Evolutionary conservation across 345 rosid species (phyloP).

Genomic region (Brassica nigra): DNA sequence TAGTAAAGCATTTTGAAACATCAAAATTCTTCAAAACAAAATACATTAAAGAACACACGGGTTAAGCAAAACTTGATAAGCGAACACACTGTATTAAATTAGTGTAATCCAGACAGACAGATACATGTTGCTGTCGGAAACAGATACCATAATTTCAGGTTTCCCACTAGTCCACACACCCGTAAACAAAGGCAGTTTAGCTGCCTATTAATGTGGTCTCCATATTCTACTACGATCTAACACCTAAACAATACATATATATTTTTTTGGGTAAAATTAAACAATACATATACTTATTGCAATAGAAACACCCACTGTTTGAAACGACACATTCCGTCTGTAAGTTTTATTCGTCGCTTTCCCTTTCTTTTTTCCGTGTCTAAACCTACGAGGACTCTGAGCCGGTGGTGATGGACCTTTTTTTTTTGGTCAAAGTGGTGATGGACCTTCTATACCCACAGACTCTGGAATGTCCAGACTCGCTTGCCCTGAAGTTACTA

Average conservation of each 20-base stretch:
- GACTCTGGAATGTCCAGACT: slow-evolving; percentile 89
- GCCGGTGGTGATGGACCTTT: slow-evolving; percentile 47
- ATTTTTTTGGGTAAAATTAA: too few relatives aligned
- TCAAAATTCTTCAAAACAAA: too few relatives aligned
- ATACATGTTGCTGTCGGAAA: not conserved
- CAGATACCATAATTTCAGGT: not conserved
- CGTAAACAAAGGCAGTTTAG: not conserved
- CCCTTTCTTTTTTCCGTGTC: slow-evolving; percentile 55
- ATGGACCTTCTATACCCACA: slow-evolving; percentile 54
- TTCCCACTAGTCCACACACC: not conserved
- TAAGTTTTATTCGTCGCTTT: slow-evolving; percentile 48
- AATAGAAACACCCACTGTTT: not conserved
- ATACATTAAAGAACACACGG: too few relatives aligned
- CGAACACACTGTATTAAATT: not conserved
- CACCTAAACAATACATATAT: not conserved
- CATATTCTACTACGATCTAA: not conserved
- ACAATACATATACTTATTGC: not conserved
- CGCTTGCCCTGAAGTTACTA: slow-evolving; percentile 38
- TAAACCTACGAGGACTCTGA: slow-evolving; percentile 44
- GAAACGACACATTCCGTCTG: not conserved
- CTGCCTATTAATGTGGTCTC: not conserved
- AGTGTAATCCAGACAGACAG: not conserved
- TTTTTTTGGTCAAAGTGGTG: too few relatives aligned
- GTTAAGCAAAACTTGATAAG: too few relatives aligned
- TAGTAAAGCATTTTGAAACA: too few relatives aligned